Evolutionary conservation across 2,329 filamentous ascomycete genomes (phyloP).

Genomic region (Fusarium nygamai): DNA sequence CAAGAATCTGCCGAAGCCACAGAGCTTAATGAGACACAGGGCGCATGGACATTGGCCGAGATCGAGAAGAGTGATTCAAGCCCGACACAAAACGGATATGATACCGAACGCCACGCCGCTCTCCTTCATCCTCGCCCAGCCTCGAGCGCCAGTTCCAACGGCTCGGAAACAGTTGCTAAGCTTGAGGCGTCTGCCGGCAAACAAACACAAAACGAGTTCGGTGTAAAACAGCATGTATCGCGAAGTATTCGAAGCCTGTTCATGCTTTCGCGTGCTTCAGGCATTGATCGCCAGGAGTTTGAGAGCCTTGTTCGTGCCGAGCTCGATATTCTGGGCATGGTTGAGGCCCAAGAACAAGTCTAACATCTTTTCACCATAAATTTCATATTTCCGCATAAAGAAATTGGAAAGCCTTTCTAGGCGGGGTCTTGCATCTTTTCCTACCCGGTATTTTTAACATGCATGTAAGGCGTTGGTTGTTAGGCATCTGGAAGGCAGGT

Average conservation of each 20-base stretch:
- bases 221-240: constrained; percentile 81
- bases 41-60: constrained; percentile 57
- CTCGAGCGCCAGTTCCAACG: constrained; percentile 67
- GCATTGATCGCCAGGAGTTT: constrained; percentile 80
- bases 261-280: constrained; percentile 73
- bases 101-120: constrained; percentile 49
- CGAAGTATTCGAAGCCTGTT: constrained; percentile 82
- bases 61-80: constrained; percentile 53
- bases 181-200: constrained; percentile 66
- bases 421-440: constrained; percentile 5
- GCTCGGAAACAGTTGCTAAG: constrained; percentile 67
- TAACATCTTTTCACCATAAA: neutral
- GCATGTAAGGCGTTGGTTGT: constrained; percentile 40
- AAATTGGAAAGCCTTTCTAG: neutral
- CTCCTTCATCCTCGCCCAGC: constrained; percentile 67
- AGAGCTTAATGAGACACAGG: constrained; percentile 44
- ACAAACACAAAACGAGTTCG: constrained; percentile 73
- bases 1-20: constrained; percentile 28
- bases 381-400: neutral
- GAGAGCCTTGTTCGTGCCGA: constrained; percentile 76
- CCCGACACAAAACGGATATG: constrained; percentile 39
- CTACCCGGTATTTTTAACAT: neutral
- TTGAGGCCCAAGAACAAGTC: constrained; percentile 65
- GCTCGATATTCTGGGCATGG: constrained; percentile 73
- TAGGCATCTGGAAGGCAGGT: constrained; percentile 14